Conservation (phyloP, 371 early-diverging fungal genomes). For the Mucor sp. region DNA sequence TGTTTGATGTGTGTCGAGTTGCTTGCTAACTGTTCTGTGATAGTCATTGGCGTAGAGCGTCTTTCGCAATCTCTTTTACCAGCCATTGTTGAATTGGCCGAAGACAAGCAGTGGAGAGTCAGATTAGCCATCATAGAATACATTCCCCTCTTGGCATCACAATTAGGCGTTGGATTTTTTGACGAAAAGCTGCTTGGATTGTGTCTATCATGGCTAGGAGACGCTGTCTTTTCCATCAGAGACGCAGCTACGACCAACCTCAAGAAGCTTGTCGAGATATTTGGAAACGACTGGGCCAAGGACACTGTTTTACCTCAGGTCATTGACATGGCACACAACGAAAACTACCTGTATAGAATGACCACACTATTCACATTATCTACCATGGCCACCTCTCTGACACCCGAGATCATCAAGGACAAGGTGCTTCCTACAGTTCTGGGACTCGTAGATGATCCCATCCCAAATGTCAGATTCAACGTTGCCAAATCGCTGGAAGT, state of each 20-base stretch:
- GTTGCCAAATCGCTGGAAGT: slow-evolving; percentile 94
- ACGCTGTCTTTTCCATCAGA: slow-evolving; percentile 95
- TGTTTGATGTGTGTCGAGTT: not conserved
- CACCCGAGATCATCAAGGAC: slow-evolving; percentile 88
- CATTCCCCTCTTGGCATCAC: slow-evolving; percentile 94
- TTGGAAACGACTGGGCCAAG: slow-evolving; percentile 97
- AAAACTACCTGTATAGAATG: slow-evolving; percentile 95
- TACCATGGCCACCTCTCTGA: slow-evolving; percentile 86
- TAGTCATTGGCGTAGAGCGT: slow-evolving; percentile 95
- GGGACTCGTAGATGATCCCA: slow-evolving; percentile 85
- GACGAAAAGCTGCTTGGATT: slow-evolving; percentile 92
- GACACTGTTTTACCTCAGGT: slow-evolving; percentile 92
- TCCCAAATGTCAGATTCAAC: slow-evolving; percentile 99
- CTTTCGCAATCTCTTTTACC: slow-evolving; percentile 96
- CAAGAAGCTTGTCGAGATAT: slow-evolving; percentile 90
- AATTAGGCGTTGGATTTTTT: slow-evolving; percentile 95
- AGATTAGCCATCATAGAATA: slow-evolving; percentile 98
- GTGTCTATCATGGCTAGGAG: slow-evolving; percentile 98
- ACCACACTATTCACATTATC: slow-evolving; percentile 95
- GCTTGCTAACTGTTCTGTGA: not conserved
- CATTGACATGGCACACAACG: slow-evolving; percentile 81
- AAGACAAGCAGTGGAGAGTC: slow-evolving; percentile 99
- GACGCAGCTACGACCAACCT: slow-evolving; percentile 96
- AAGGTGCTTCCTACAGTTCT: slow-evolving; percentile 86
- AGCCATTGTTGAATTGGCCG: slow-evolving; percentile 97